A percentile compares a stretch with the other conserved stretches of the same genome.
Conservation (phyloP, 2,329 filamentous ascomycete genomes). For the Fusarium protoensiforme region DNA sequence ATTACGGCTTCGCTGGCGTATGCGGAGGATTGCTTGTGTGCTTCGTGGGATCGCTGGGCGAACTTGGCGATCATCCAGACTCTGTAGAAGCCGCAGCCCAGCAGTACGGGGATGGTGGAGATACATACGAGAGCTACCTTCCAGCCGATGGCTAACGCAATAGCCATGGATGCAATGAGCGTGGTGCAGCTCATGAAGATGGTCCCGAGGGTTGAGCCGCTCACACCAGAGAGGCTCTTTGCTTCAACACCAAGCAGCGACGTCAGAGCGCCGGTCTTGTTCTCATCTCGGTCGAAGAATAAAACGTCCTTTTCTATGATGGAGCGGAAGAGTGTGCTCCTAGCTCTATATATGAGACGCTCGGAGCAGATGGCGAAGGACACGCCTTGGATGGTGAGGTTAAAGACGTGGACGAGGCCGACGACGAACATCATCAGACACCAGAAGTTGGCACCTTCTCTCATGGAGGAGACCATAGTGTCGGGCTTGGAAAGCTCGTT, state of each 20-base stretch:
- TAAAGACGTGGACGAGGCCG: background rate
- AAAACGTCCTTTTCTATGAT: constrained; percentile 53
- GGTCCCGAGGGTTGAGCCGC: constrained; percentile 18
- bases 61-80: constrained; percentile 43
- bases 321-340: background rate
- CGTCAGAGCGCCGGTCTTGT: constrained; percentile 37
- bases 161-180: constrained; percentile 1
- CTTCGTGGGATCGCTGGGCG: constrained; percentile 5
- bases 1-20: constrained; percentile 23
- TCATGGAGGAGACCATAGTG: background rate
- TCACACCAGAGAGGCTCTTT: constrained; percentile 11
- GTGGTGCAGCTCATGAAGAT: constrained; percentile 9
- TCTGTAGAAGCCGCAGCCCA: constrained; percentile 53
- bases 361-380: constrained; percentile 38
- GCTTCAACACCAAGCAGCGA: constrained; percentile 32
- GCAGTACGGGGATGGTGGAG: constrained; percentile 52
- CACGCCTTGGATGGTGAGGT: constrained; percentile 11
- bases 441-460: background rate
- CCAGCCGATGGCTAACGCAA: constrained; percentile 51
- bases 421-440: background rate
- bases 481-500: background rate
- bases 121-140: constrained; percentile 57
- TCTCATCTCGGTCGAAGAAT: constrained; percentile 41
- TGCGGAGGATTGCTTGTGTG: background rate
- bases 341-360: constrained; percentile 8